Base-by-base conservation (phyloP, 257 asterid species). In the Datura wrightii region DNA sequence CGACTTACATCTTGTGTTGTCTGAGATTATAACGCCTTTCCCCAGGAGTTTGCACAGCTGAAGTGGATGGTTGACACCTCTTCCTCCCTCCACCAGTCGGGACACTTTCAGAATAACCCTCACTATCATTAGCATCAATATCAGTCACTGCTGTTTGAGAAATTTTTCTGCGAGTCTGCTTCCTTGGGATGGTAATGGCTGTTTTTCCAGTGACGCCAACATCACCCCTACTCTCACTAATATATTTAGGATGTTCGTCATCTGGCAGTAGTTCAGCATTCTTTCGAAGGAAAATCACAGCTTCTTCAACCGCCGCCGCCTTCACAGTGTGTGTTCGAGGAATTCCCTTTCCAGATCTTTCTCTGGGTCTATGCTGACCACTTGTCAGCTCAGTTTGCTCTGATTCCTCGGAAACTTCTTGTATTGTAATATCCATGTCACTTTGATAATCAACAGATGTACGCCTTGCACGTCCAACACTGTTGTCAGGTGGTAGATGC, bases 21-120 rank as follows among this genome's bases (percentile, higher is more conserved):
- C 99, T 93, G 58, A 94, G 97, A 88, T 96, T 94, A 87, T 96
- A 96, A 31, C 94, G 96, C 50, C 79, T 85, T 84, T 87, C 90
- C 88, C 91, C 94, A 83, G 92, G 80, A 67, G 79, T 90, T 74
- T 87, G 93, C 50, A 85, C 87, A 85, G 90, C 86, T 52, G 94
- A 87, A 72, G 91, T 81, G 79, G 84, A 88, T 10, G 87, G 89
- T 85, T 92, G 96, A 52, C 85, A 94, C 92, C 94, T 93, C 92
- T 94, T 96, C 93, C 93, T 87, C 83, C 90, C 93, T 44, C 96
- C 91, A 88, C 94, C 94, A 44, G 86, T 85, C 1, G 92, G 88
- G 76, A 90, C 92, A 71, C 97, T 94, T 85, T 87, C 97, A 67
- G 97, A 93, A 48, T 82, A 89, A 53, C 90, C 95, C 58, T 94